Base-by-base conservation (phyloP, 108 stramenopile species). In the Nannochloropsis gaditana region DNA sequence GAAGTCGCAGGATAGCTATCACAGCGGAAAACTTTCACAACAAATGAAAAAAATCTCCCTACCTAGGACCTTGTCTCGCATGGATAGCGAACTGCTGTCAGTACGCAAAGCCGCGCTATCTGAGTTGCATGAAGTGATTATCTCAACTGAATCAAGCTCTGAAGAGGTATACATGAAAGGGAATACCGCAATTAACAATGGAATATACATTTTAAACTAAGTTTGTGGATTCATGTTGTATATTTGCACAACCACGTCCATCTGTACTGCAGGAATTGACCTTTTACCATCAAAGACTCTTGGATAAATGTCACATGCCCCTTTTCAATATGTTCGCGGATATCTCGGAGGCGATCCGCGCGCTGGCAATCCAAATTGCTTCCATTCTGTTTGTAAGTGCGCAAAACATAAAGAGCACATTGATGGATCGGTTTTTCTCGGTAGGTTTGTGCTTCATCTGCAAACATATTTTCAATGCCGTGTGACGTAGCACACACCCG, bases 271-370 rank as follows among this genome's bases (percentile, higher is more conserved):
- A 31, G 31, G 31, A 31, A 31, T 31, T 31, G 31, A 31, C 31
- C 31, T 31, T 31, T 31, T 31, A 31, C 31, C 31, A 31, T 31
- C 31, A 31, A 31, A 31, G 31, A 31, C 31, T 31, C 31, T 31
- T 31, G 31, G 31, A 31, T 31, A 31, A 31, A 31, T 15, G 4
- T 73, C 59, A 73, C n/a, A n/a, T 73, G 59, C 59, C 59, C 15
- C 59, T 73, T n/a, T 73, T 73, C 59, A 73, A 73, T 1, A n/a
- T 73, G 59, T 73, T 73, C n/a, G 59, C 59, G 15, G 59, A 73
- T 73, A n/a, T 73, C 19, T 73, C 59, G 19, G 59, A 73, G 59
- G n/a, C n/a, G 15, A n/a, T 15, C n/a, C 59, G 59, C n/a, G 6
- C 15, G 19, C 15, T 73, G 59, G 59, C 59, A 4, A 73, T 73